Percentiles rank a stretch among this genome's conserved stretches.
Conservation (phyloP, 768 basidiomycete genomes). For the Albatrellus ellisii region DNA sequence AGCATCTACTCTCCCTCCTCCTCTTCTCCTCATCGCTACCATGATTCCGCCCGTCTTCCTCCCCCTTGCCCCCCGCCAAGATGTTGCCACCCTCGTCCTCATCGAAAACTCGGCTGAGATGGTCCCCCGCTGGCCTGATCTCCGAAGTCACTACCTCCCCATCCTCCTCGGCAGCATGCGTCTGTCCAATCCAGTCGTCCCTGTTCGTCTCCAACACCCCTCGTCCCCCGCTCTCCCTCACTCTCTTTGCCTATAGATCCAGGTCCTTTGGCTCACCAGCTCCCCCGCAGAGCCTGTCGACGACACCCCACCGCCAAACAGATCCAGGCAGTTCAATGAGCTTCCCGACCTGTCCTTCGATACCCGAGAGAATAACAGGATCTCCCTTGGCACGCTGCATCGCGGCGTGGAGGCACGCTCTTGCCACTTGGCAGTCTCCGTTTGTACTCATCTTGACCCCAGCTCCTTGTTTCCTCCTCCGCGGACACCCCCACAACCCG, state of each 20-base stretch:
- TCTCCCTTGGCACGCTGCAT: constrained; percentile 10
- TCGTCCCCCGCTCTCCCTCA: not conserved
- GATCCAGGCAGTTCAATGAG: constrained; percentile 9
- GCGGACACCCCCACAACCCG: constrained; percentile 10
- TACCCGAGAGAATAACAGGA: constrained; percentile 9
- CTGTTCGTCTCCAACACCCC: constrained; percentile 1
- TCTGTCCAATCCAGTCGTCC: constrained; percentile 12
- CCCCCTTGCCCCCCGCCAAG: constrained; percentile 9
- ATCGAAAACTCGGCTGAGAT: constrained; percentile 14
- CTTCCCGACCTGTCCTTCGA: constrained; percentile 13
- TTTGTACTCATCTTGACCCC: not conserved
- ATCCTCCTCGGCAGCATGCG: constrained; percentile 14
- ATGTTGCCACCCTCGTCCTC: constrained; percentile 12
- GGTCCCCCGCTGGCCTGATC: constrained; percentile 14
- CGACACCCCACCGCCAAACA: constrained; percentile 7
- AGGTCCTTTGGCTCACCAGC: constrained; percentile 10
- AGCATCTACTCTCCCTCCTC: too few species aligned
- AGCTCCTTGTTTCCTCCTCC: constrained; percentile 7
- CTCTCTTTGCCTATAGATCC: constrained; percentile 7
- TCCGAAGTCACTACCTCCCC: constrained; percentile 14
- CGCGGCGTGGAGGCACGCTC: constrained; percentile 9
- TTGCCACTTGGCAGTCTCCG: not conserved
- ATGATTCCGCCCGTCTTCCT: constrained; percentile 11
- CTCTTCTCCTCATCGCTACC: constrained; percentile 5
- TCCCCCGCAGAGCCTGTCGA: constrained; percentile 8